These are phyloP conservation scores for Plectosphaerella sp. DNA, from an alignment of 2,329 filamentous ascomycete genomes.

Conservation along the genomic window DNA sequence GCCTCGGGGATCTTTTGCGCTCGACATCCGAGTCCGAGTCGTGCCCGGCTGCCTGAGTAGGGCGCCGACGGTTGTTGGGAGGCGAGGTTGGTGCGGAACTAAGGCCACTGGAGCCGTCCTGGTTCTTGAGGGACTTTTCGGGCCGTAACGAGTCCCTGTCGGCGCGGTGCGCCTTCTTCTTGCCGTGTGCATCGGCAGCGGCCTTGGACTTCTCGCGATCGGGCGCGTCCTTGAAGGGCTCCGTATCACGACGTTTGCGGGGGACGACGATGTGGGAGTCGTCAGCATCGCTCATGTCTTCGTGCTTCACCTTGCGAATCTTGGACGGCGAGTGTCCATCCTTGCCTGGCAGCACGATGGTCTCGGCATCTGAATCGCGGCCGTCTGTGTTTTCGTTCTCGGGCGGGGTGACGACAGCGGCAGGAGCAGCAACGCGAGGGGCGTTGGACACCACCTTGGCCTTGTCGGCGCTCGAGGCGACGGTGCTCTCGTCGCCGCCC, in stretches of 20 bases:
- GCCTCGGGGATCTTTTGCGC: constrained; percentile 36
- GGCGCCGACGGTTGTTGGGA: constrained; percentile 32
- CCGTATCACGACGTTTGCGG: constrained; percentile 26
- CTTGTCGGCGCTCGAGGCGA: constrained; percentile 4
- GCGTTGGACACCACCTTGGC: constrained; percentile 9
- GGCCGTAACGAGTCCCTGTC: constrained; percentile 28
- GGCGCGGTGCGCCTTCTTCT: constrained; percentile 40
- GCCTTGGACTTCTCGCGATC: constrained; percentile 22
- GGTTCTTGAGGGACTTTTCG: constrained; percentile 34
- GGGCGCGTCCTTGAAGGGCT: constrained; percentile 24
- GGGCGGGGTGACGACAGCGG: constrained; percentile 28
- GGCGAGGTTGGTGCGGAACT: constrained; percentile 57
- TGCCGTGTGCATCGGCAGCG: constrained; percentile 31
- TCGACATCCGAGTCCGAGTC: constrained; percentile 54
- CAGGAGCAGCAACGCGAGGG: constrained; percentile 29
- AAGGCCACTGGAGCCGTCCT: constrained; percentile 51
- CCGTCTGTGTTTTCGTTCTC: constrained; percentile 41
- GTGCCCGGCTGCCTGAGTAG: constrained; percentile 31
- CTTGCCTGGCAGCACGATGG: constrained; percentile 63
- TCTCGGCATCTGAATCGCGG: constrained; percentile 68
- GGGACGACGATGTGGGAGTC: constrained; percentile 21
- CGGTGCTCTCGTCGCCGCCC: neutral
- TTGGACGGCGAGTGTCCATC: constrained; percentile 62
- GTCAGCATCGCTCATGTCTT: constrained; percentile 57
- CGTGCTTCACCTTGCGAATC: constrained; percentile 59